Evolutionary conservation across 305 asterid species (phyloP).

Genomic region (Fraxinus sp.): DNA sequence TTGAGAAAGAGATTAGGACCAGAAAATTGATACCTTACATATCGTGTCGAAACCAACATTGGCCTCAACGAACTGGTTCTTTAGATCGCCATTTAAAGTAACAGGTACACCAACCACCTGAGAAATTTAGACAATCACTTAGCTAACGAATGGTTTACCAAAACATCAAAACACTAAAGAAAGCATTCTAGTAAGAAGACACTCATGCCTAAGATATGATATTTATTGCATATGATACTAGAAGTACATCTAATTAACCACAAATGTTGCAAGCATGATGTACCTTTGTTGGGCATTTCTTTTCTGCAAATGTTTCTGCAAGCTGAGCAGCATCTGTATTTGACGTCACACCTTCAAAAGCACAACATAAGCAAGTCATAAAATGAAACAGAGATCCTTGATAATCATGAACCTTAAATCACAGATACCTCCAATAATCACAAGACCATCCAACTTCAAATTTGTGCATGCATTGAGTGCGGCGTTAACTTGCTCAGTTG

Average conservation of each 20-base stretch:
- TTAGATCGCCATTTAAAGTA: conserved; percentile 90
- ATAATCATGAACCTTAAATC: conserved; percentile 22
- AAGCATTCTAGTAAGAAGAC: background rate
- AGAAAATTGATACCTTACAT: conserved; percentile 63
- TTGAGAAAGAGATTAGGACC: background rate
- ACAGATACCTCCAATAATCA: conserved; percentile 85
- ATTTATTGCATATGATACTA: conserved; percentile 4
- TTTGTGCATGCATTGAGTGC: conserved; percentile 73
- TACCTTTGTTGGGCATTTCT: conserved; percentile 78
- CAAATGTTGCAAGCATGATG: conserved; percentile 9
- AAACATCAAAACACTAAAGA: conserved; percentile 11
- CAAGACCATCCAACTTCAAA: conserved; percentile 82
- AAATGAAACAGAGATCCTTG: conserved; percentile 9
- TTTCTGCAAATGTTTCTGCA: conserved; percentile 93
- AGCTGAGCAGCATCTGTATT: conserved; percentile 97
- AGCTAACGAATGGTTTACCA: conserved; percentile 19
- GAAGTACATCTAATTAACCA: conserved; percentile 8
- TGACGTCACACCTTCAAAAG: conserved; percentile 79
- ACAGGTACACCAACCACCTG: conserved; percentile 98
- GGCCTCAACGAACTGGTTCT: conserved; percentile 88
- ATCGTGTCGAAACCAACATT: conserved; percentile 95
- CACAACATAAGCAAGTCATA: conserved; percentile 26
- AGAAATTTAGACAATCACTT: conserved; percentile 17
- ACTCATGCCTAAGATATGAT: background rate
- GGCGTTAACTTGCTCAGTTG: conserved; percentile 91